A percentile compares a stretch with the other conserved stretches of the same genome.
These are phyloP conservation scores for Cladosporium velox DNA, from an alignment of 2,329 filamentous ascomycete genomes.

Conservation along the genomic window DNA sequence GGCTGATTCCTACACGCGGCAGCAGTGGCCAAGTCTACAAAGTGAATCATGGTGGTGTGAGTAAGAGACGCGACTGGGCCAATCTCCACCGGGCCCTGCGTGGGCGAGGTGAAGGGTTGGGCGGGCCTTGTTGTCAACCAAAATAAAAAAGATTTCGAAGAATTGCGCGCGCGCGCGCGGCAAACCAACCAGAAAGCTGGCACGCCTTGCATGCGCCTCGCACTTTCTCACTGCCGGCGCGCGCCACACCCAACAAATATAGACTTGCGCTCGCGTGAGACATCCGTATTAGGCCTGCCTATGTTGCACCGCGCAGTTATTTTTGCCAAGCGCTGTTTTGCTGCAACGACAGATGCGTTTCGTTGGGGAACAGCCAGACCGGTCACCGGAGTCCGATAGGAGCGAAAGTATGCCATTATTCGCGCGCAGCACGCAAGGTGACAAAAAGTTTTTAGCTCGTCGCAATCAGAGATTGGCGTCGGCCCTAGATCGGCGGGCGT, in stretches of 20 bases:
- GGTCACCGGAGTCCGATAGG: constrained; percentile 1
- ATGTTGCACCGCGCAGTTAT: not conserved
- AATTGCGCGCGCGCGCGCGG: not conserved
- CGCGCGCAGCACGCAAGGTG: not conserved
- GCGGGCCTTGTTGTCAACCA: constrained; percentile 14
- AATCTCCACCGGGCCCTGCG: constrained; percentile 14
- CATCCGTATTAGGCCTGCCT: not conserved
- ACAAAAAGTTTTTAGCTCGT: constrained; percentile 6
- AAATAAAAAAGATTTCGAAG: constrained; percentile 8
- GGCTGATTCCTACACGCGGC: constrained; percentile 6
- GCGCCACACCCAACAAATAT: constrained; percentile 3
- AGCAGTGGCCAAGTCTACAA: not conserved
- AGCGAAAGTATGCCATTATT: constrained; percentile 1
- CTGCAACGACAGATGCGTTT: not conserved
- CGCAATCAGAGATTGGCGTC: not conserved
- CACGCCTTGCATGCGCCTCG: not conserved
- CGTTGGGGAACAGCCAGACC: not conserved
- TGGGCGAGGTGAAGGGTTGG: constrained; percentile 2
- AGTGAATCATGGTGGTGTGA: constrained; percentile 14
- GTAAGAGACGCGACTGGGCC: constrained; percentile 11
- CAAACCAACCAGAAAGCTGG: not conserved
- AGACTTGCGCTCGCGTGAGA: not conserved
- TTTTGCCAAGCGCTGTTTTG: not conserved
- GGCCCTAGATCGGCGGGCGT: constrained; percentile 12
- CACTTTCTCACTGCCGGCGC: not conserved